Base-by-base conservation (phyloP, 495 filamentous ascomycete species). In the Aspergillus sclerotiicarbonarius region DNA sequence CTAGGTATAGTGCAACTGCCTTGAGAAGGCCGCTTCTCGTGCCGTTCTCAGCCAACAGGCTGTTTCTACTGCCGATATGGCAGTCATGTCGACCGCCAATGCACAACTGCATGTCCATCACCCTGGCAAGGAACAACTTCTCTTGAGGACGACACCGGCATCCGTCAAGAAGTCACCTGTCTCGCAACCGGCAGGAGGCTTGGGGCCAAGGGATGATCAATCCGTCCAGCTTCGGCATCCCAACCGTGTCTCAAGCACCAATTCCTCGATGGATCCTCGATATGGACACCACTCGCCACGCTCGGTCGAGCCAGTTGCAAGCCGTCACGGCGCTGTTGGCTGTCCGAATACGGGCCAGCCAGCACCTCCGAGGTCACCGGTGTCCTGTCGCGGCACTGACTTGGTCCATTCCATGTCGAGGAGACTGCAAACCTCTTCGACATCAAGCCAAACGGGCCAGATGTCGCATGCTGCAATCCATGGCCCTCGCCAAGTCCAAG, bases 1-100 rank as follows among this genome's bases (percentile, higher is more conserved):
- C 3, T 30, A 8, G 21, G 7, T 51, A 35, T 46, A 79, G 76
- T 79, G 76, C 56, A 79, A 79, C 44, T 79, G 76, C 65, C 67
- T 77, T 49, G 74, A 79, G 51, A 76, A 71, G 63, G 63, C 62
- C 18, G 70, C 63, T 39, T 63, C 70, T 39, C 67, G 61, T 45
- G 50, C 64, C 51, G 59, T 46, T 25, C 56, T 62, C 45, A 63
- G 33, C 43, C 57, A 65, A 2, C 45, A 66, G 32, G 63, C 67
- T 54, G 50, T 58, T 56, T 53, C 29, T 50, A 30, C 29, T 6
- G 29, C 47, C 20, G 33, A 46, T 20, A 35, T 29, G 8, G 35
- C 19, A 20, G 49, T 56, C 35, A 18, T 50, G 41, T 46, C 47
- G 41, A 59, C 25, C 13, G 57, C 47, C 20, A 30, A 59, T 16